Evolutionary conservation across 2,329 filamentous ascomycete species (phyloP).

Genomic region (Rugonectria rugulosa): DNA sequence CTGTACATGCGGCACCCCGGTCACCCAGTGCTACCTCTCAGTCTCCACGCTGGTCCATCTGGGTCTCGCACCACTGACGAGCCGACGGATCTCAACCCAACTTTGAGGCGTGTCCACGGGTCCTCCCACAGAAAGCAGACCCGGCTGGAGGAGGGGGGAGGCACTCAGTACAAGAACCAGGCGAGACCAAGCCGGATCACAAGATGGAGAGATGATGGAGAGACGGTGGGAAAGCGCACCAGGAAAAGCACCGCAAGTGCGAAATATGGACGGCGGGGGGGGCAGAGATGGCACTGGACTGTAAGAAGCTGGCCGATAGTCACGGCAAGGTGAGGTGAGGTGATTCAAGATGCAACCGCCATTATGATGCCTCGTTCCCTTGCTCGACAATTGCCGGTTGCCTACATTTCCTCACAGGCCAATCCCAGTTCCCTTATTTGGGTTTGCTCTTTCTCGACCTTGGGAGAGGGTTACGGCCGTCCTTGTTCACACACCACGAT

Average conservation of each 20-base stretch:
- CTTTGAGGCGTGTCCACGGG: slow-evolving; percentile 45
- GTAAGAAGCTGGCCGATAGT: no score
- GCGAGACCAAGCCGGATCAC: slow-evolving; percentile 15
- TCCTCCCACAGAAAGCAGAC: slow-evolving; percentile 38
- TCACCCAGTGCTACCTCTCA: slow-evolving; percentile 43
- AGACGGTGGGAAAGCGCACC: background rate
- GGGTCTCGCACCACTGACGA: slow-evolving; percentile 50
- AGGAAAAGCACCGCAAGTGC: background rate
- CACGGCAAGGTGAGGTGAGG: background rate
- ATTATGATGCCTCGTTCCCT: slow-evolving; percentile 11
- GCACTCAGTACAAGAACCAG: slow-evolving; percentile 10
- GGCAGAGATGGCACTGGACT: background rate
- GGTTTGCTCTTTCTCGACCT: background rate
- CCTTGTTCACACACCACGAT: slow-evolving; percentile 19
- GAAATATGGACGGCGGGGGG: background rate
- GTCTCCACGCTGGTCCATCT: slow-evolving; percentile 48
- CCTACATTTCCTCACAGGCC: slow-evolving; percentile 14
- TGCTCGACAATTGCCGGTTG: slow-evolving; percentile 19
- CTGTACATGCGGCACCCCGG: slow-evolving; percentile 44
- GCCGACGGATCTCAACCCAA: slow-evolving; percentile 49
- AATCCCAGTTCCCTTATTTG: slow-evolving; percentile 14
- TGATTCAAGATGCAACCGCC: slow-evolving; percentile 6
- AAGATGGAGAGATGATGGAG: background rate
- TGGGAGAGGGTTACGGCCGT: slow-evolving; percentile 4
- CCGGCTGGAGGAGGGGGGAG: slow-evolving; percentile 20